Percentiles rank a stretch among this genome's conserved stretches.
phyloP scores from a whole-genome alignment of 2,329 filamentous ascomycete species.

The Fusarium liriodendri region DNA sequence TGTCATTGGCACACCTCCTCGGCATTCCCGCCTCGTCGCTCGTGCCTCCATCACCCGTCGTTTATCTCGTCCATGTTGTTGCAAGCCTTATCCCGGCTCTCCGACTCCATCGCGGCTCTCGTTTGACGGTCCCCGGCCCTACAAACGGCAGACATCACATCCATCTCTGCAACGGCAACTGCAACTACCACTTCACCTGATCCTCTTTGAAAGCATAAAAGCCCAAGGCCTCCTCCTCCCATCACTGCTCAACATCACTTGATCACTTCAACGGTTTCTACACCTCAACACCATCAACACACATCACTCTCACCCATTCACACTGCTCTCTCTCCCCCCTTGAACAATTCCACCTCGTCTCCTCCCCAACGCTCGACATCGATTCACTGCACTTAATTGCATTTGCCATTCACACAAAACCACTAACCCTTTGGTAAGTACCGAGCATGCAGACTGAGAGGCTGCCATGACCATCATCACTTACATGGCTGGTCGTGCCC shows the following conservation, averaged over 20 bases:
- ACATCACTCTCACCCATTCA: not conserved
- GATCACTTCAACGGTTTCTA: slow-evolving; percentile 14
- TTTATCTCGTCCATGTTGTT: slow-evolving; percentile 39
- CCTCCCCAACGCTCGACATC: slow-evolving; percentile 7
- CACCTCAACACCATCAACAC: slow-evolving; percentile 2
- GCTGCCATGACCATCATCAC: slow-evolving; percentile 13
- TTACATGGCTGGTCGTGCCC: slow-evolving; percentile 12
- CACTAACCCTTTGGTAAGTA: slow-evolving; percentile 23
- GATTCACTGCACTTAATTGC: slow-evolving; percentile 2
- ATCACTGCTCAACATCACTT: not conserved
- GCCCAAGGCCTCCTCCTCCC: slow-evolving; percentile 21
- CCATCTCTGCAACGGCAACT: slow-evolving; percentile 21
- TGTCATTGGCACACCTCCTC: slow-evolving; percentile 34
- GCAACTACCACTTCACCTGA: slow-evolving; percentile 11
- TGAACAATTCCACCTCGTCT: not conserved
- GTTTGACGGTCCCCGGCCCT: slow-evolving; percentile 25
- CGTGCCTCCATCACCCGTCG: slow-evolving; percentile 32
- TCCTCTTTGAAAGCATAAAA: slow-evolving; percentile 33
- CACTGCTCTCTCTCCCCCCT: not conserved
- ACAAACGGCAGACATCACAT: slow-evolving; percentile 36
- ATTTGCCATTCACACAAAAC: slow-evolving; percentile 1
- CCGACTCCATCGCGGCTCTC: slow-evolving; percentile 28
- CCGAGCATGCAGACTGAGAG: slow-evolving; percentile 15
- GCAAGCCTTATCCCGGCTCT: slow-evolving; percentile 36
- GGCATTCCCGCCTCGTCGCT: slow-evolving; percentile 41